phyloP scores from a whole-genome alignment of 352 stramenopile genomes.

The Pythium plurisporium region DNA sequence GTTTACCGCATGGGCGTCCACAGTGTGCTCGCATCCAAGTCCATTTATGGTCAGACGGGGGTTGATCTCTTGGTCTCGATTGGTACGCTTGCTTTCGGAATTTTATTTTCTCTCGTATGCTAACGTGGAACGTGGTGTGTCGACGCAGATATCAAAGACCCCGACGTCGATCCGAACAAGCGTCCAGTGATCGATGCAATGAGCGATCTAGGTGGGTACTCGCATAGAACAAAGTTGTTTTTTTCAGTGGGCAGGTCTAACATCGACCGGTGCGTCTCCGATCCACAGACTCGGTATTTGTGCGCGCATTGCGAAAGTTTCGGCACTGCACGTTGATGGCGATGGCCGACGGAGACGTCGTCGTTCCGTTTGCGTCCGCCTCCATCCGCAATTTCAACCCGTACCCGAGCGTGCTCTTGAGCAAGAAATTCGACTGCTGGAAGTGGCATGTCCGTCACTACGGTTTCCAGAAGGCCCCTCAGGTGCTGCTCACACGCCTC shows the following conservation, averaged over 20 bases:
- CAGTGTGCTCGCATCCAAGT: constrained; percentile 53
- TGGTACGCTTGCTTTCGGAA: background rate
- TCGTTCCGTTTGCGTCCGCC: constrained; percentile 68
- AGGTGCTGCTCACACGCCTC: constrained; percentile 30
- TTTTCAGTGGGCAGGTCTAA: no score
- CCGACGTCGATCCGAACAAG: constrained; percentile 7
- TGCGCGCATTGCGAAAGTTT: constrained; percentile 52
- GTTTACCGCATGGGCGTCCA: constrained; percentile 68
- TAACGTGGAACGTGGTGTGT: background rate
- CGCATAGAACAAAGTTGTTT: no score
- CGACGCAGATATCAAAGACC: constrained; percentile 6
- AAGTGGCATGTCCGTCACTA: constrained; percentile 67
- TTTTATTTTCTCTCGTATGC: no score
- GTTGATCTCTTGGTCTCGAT: constrained; percentile 57
- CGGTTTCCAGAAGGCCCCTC: constrained; percentile 33
- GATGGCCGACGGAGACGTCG: constrained; percentile 71
- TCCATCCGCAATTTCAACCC: constrained; percentile 71
- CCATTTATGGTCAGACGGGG: constrained; percentile 69
- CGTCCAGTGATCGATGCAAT: constrained; percentile 59
- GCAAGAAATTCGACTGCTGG: constrained; percentile 52
- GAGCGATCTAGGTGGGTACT: constrained; percentile 40
- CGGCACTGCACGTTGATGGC: constrained; percentile 59
- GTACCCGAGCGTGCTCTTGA: constrained; percentile 51
- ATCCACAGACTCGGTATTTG: constrained; percentile 40
- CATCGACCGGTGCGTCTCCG: no score